Evolutionary conservation across 768 basidiomycete species (phyloP), one percentile per base, ranked within the genome.

Genomic region (Infundibulicybe gibba): DNA sequence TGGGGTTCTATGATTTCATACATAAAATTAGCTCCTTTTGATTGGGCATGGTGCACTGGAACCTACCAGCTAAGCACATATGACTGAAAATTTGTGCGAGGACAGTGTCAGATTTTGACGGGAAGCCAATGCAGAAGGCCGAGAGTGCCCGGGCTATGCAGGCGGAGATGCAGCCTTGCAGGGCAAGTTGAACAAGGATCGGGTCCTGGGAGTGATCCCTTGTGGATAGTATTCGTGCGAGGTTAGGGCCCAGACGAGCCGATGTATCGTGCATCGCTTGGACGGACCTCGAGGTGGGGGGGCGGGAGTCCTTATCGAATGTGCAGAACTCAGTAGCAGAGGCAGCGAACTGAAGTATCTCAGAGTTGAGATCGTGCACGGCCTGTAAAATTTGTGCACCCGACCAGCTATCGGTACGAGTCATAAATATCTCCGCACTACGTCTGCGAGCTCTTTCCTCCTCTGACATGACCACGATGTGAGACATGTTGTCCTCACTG

Each of bases 301-400:
- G 57, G 25, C 69, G 68, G 20, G 65, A 58, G 35, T 67, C 63
- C 45, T 64, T 70, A 32, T 67, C 67, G 56, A 83, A 81, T 1
- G 74, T 72, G 53, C 78, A 81, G 34, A 81, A 69, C 62, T 90
- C 87, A 13, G 84, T 82, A 5, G 84, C 86, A 17, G 82, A 77
- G 13, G 86, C 85, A 8, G 87, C 83, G 49, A 87, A 86, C 52
- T 87, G 87, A n/a, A 87, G 73, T 49, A 89, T 84, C 63, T 89
- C 87, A 0, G 84, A 80, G 59, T 90, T 90, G 61, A 90, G 74
- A 56, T 90, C 87, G 52, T 85, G 82, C 12, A 90, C 80, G 2
- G 85, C 81, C 58, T 90, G 86, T 41, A 90, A 76, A 60, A 90
- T 75, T 59, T 88, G 85, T 1, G 85, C 81, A 11, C 87, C 87